Evolutionary conservation across 306 rosid species (phyloP).

Genomic region (Astragalus membranaceus): DNA sequence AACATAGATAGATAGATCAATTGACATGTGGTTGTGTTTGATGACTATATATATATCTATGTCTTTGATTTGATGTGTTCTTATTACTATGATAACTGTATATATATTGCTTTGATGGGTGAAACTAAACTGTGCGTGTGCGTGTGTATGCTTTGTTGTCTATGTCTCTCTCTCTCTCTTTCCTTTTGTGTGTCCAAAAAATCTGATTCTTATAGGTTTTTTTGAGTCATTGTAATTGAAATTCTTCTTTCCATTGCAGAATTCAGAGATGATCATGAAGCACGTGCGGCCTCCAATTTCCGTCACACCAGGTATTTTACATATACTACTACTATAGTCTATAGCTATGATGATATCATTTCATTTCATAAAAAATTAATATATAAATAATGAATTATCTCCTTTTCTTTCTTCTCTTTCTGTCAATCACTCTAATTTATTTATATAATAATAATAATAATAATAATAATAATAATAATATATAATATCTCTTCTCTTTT

Average conservation of each 20-base stretch:
- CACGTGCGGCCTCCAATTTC: constrained; percentile 80
- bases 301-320: constrained; percentile 68
- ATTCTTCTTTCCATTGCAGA: constrained; percentile 42
- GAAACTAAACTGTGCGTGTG: background rate
- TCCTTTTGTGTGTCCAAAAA: background rate
- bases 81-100: constrained; percentile 30
- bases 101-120: constrained; percentile 22
- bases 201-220: constrained; percentile 26
- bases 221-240: constrained; percentile 37
- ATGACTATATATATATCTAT: constrained; percentile 1
- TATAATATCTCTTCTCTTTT: too few species aligned
- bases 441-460: too few species aligned
- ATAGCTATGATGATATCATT: constrained; percentile 4
- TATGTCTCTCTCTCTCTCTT: constrained; percentile 10
- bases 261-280: constrained; percentile 45
- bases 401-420: constrained; percentile 21
- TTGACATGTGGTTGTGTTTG: constrained; percentile 28
- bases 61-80: constrained; percentile 19
- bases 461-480: too few species aligned
- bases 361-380: constrained; percentile 16
- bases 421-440: too few species aligned
- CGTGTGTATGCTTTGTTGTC: background rate
- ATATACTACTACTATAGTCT: too few species aligned
- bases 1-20: constrained; percentile 28
- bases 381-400: constrained; percentile 22